Base-by-base conservation (phyloP, 2,329 filamentous ascomycete genomes). In the Alternaria atra region DNA sequence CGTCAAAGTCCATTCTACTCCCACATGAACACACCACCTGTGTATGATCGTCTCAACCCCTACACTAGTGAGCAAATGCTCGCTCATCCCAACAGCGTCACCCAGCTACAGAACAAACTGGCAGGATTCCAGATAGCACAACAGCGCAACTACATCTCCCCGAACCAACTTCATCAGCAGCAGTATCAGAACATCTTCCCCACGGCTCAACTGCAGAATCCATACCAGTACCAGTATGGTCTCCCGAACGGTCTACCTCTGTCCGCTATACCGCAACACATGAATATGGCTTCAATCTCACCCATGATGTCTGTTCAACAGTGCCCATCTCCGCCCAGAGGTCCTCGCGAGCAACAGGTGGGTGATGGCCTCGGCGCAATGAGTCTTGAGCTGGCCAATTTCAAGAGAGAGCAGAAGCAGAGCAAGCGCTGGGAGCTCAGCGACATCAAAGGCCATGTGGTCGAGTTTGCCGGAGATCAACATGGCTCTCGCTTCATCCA, bases 401-500 rank as follows among this genome's bases (percentile, higher is more conserved):
- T 96, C 79, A 88, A 91, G 42, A 84, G 85, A 10, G 91, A 89
- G 72, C 86, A 85, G 67, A 96, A 93, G 77, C 87, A 86, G 0
- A 93, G 85, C 77, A 88, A 87, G 77, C 87, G 89, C 17, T 97
- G 89, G 72, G 93, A 97, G 71, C 84, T 99, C 9, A 94, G 92
- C 81, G 92, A 97, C 65, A 94, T 98, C 43, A 94, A 92, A 75
- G 87, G 87, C 55, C 89, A 97, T 73, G 87, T 98, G 37, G 93
- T 97, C 0, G 94, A 97, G 75, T 98, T 98, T 78, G 94, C 92
- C 70, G 94, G 95, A 15, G 95, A 99, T 74, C 95, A 98, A 77
- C 91, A 97, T 70, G 95, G 94, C 1, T 99, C 95, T 1, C 89
- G 95, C 1, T 97, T 97, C 77, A 97, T 99, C 60, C 95, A 99